Evolutionary conservation across 1,139 yeast genomes (phyloP), one percentile per base, ranked within the genome.

Genomic region (Magnusiomyces paraingens): DNA sequence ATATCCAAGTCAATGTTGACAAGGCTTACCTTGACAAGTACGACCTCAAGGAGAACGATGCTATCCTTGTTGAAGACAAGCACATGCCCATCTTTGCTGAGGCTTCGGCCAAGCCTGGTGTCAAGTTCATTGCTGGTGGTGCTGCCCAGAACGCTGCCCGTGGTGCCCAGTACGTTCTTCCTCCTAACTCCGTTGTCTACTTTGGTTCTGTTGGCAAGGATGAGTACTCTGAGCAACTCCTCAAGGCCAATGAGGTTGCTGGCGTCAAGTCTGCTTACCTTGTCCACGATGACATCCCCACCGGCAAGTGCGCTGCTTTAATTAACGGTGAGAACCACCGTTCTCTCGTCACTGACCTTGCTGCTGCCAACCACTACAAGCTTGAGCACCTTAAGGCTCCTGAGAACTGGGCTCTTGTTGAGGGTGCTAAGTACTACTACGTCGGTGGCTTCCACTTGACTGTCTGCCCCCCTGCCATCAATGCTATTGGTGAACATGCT

Each of bases 101-200:
- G 73, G 79, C 86, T 62, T 74, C 88, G 60, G 71, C 77, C 52
- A 75, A 76, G 69, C 76, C 80, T 46, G 81, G 78, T 59, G 83
- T 87, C 62, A 81, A 82, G 67, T 74, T 83, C 60, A 82, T 93
- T 64, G 99, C 99, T 58, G 99, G 99, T 64, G 99, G 99, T 70
- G 99, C 99, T 64, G 99, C 98, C 58, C 99, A 93, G 76, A 93
- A 93, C 77, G 84, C 99, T 60, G 97, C 99, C 57, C 84, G 99
- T 76, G 99, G 96, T 68, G 98, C 98, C 52, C 97, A 93, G 69
- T 91, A 89, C 75, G 74, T 89, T 60, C 78, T 94, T 56, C 96
- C 98, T 57, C 73, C 77, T 50, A 73, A 83, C 65, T 83, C 94
- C 36, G 99, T 93, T 52, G 86, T 85, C 53, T 93, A 94, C 78